phyloP scores from a whole-genome alignment of 208 protist genomes.

The Zelonia costaricensis region DNA sequence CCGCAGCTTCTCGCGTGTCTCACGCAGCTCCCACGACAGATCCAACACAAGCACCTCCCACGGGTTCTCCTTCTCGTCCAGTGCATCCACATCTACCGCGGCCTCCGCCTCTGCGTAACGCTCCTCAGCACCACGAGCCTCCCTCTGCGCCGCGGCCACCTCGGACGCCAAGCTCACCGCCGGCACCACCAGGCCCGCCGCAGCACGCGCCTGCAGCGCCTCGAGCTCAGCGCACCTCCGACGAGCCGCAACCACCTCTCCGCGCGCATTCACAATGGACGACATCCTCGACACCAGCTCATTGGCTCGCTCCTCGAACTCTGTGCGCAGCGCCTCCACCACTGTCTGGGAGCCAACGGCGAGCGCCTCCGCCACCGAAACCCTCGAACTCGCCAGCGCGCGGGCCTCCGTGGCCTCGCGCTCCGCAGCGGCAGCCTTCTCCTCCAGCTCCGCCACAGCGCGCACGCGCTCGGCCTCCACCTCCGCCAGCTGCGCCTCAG shows the following conservation, averaged over 20 bases:
- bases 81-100: background rate
- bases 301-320: background rate
- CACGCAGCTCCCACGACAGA: conserved; percentile 2
- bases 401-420: background rate
- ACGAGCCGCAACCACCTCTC: conserved; percentile 3
- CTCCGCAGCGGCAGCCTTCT: background rate
- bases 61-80: background rate
- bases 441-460: conserved; percentile 1
- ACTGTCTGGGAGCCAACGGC: background rate
- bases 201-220: background rate
- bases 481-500: background rate
- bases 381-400: too few species aligned
- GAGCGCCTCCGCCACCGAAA: background rate
- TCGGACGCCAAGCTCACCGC: background rate
- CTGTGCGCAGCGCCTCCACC: background rate
- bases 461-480: background rate
- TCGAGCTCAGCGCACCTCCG: background rate
- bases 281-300: background rate
- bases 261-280: background rate
- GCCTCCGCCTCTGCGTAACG: conserved; percentile 6
- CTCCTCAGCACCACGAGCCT: background rate
- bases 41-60: conserved; percentile 6
- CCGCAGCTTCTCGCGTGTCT: conserved; percentile 2
- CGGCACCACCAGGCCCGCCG: conserved; percentile 2
- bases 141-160: background rate